These are phyloP conservation scores for Pistacia integerrima DNA, from an alignment of 345 rosid species.

Conservation along the genomic window DNA sequence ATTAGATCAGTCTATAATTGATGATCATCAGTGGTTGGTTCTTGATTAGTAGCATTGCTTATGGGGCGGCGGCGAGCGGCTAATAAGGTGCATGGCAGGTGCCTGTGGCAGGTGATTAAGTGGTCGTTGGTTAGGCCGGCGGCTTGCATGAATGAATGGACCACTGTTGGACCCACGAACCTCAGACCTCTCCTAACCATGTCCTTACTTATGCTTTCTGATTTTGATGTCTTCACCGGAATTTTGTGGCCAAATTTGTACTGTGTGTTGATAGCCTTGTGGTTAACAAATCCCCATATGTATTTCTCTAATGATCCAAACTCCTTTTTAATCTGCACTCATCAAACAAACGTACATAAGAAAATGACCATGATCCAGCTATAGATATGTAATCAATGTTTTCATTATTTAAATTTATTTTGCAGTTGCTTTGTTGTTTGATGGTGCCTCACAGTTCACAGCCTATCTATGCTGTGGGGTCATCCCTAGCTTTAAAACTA, in stretches of 20 bases:
- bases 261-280: constrained; percentile 47
- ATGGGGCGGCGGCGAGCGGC: constrained; percentile 18
- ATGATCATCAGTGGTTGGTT: neutral
- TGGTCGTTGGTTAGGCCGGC: constrained; percentile 72
- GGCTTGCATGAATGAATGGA: constrained; percentile 74
- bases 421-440: neutral
- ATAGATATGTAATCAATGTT: too few relatives aligned
- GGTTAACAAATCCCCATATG: constrained; percentile 60
- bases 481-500: neutral
- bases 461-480: constrained; percentile 14
- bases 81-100: constrained; percentile 46
- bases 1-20: neutral
- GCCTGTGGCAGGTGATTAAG: constrained; percentile 54
- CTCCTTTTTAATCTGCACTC: constrained; percentile 41
- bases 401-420: neutral
- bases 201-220: constrained; percentile 74
- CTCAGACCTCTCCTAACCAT: constrained; percentile 69
- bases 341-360: neutral
- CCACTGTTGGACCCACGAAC: constrained; percentile 61
- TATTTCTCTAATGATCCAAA: constrained; percentile 60
- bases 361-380: neutral
- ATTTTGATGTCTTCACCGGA: constrained; percentile 68
- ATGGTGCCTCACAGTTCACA: neutral
- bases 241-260: constrained; percentile 66
- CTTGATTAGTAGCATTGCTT: too few relatives aligned